These are phyloP conservation scores for Daedaleopsis nitida DNA, from an alignment of 768 basidiomycete species.

Conservation along the genomic window DNA sequence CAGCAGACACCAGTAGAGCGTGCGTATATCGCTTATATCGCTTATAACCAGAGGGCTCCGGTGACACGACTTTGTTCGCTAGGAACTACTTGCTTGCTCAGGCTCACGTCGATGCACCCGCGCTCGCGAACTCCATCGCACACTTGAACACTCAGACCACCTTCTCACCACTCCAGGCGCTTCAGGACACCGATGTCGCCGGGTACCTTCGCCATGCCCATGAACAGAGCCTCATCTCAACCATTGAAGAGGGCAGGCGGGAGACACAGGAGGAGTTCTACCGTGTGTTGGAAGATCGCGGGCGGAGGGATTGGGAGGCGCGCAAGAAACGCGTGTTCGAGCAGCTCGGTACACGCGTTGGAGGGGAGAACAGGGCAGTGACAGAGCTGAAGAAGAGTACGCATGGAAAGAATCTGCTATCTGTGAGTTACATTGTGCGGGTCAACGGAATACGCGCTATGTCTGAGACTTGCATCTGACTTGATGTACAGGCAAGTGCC, in stretches of 20 bases:
- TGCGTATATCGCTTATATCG: constrained; percentile 43
- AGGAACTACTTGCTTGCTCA: constrained; percentile 94
- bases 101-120: constrained; percentile 91
- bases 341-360: constrained; percentile 74
- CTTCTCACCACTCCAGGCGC: constrained; percentile 86
- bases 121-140: constrained; percentile 80
- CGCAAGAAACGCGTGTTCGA: constrained; percentile 90
- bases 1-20: constrained; percentile 75
- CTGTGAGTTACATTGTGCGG: constrained; percentile 41
- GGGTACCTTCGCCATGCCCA: constrained; percentile 95
- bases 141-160: constrained; percentile 80
- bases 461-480: neutral
- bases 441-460: neutral
- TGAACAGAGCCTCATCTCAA: constrained; percentile 92
- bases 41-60: neutral
- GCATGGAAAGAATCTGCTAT: constrained; percentile 55
- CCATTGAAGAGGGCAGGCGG: constrained; percentile 87
- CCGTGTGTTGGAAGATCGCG: constrained; percentile 72
- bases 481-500: constrained; percentile 38
- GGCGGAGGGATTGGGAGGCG: constrained; percentile 83
- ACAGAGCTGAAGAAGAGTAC: constrained; percentile 64
- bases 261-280: constrained; percentile 88
- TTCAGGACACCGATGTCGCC: constrained; percentile 92
- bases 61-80: neutral
- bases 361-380: constrained; percentile 55